phyloP scores from a whole-genome alignment of 2,329 filamentous ascomycete genomes.

The Pseudogymnoascus sp. region DNA sequence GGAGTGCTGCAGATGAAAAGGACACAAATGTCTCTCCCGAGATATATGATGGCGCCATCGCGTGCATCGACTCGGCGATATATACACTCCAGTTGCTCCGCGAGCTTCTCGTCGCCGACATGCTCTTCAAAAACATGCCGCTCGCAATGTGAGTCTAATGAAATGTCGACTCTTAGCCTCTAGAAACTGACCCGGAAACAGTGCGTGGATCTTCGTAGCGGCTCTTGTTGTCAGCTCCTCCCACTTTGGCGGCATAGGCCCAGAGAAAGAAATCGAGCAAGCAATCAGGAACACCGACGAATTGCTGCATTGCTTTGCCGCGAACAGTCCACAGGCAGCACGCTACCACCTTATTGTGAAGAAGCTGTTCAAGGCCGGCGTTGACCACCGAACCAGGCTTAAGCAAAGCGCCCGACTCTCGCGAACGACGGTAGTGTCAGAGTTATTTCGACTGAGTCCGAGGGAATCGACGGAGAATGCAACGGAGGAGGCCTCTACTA shows the following conservation, averaged over 20 bases:
- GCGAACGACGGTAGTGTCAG: not conserved
- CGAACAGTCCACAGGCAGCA: constrained; percentile 11
- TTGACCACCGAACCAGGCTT: not conserved
- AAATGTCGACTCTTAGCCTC: not conserved
- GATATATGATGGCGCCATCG: not conserved
- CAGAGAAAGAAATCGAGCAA: constrained; percentile 4
- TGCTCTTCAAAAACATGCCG: constrained; percentile 14
- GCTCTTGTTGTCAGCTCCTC: constrained; percentile 13
- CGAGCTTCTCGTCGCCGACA: not conserved
- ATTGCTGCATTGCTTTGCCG: constrained; percentile 4
- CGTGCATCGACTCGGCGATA: constrained; percentile 11
- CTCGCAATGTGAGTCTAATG: constrained; percentile 7
- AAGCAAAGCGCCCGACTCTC: not conserved
- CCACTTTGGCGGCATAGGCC: constrained; percentile 8
- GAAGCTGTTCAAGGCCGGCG: constrained; percentile 9
- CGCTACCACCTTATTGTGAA: constrained; percentile 12
- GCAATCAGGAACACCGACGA: constrained; percentile 3
- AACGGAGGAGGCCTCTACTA: not conserved
- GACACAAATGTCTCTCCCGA: not conserved
- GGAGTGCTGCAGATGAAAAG: not conserved
- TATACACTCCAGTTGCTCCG: constrained; percentile 11
- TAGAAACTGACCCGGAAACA: not conserved
- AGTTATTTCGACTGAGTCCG: constrained; percentile 1
- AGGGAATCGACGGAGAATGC: not conserved
- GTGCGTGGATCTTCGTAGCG: constrained; percentile 13